A percentile compares a stretch with the other conserved stretches of the same genome.
Evolutionary conservation across 805 yeast species (phyloP).

Genomic region (Wickerhamomyces mucosus): DNA sequence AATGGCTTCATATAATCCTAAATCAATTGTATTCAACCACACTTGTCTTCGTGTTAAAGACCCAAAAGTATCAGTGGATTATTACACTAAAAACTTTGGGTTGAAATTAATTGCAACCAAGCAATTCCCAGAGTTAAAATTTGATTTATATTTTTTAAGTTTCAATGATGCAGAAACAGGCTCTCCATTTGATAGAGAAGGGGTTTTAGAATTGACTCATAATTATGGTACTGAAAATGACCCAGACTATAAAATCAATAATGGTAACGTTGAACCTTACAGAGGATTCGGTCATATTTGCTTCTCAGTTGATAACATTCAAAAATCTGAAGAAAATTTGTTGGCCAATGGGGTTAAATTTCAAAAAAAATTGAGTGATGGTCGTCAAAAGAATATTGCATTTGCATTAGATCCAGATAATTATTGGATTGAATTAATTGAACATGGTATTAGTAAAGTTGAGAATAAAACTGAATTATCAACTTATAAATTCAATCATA

Average conservation of each 20-base stretch:
- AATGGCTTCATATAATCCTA: constrained; percentile 6
- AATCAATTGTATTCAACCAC: constrained; percentile 43
- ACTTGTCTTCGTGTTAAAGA: constrained; percentile 78
- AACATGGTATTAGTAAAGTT: constrained; percentile 36
- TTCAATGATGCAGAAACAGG: constrained; percentile 10
- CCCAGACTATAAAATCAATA: constrained; percentile 46
- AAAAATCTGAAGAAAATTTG: constrained; percentile 46
- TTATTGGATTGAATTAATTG: constrained; percentile 90
- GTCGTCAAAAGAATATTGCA: constrained; percentile 89
- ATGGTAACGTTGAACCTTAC: constrained; percentile 78
- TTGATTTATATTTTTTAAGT: constrained; percentile 63
- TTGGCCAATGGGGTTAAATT: constrained; percentile 58
- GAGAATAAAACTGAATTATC: constrained; percentile 29
- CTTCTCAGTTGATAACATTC: constrained; percentile 75
- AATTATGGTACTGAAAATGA: constrained; percentile 64
- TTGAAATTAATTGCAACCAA: constrained; percentile 48
- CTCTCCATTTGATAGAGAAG: constrained; percentile 27
- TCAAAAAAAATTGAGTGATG: constrained; percentile 79
- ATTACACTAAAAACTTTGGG: constrained; percentile 69
- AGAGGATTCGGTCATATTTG: constrained; percentile 95
- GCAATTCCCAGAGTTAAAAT: constrained; percentile 45
- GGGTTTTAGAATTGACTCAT: constrained; percentile 80
- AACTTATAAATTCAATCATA: constrained; percentile 54
- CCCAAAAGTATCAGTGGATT: constrained; percentile 61
- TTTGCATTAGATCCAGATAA: constrained; percentile 94